Conservation (phyloP, 2,329 filamentous ascomycete species). For the Microdochium bolleyi region DNA sequence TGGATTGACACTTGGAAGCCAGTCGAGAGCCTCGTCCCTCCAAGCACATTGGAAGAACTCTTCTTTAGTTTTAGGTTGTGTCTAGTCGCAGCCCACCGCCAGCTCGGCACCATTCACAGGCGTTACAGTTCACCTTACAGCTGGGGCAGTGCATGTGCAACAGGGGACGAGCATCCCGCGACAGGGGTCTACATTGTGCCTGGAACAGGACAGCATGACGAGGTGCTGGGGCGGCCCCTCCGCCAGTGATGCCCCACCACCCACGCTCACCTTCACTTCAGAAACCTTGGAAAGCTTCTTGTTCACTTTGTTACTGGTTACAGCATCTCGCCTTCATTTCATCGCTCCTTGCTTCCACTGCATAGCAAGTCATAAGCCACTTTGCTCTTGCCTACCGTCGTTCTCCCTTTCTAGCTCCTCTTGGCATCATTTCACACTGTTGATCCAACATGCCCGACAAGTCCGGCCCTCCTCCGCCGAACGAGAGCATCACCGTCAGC, state of each 20-base stretch:
- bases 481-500: conserved; percentile 20
- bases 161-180: neutral
- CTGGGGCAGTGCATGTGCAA: neutral
- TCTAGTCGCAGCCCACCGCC: too few relatives aligned
- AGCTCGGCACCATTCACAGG: neutral
- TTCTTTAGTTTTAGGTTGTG: too few relatives aligned
- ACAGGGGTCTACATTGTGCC: neutral
- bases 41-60: too few relatives aligned
- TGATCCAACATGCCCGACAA: conserved; percentile 14
- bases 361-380: neutral
- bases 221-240: neutral
- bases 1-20: too few relatives aligned
- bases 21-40: too few relatives aligned
- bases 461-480: conserved; percentile 15
- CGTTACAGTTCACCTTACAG: neutral
- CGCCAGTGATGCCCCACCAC: neutral
- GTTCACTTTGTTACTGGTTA: neutral
- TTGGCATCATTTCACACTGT: neutral
- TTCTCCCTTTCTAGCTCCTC: neutral
- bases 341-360: neutral
- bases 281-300: neutral
- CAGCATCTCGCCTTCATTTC: neutral
- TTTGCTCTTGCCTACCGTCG: neutral
- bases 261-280: neutral
- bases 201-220: neutral